Evolutionary conservation across 106 monocot genomes (phyloP).

Genomic region (Dioscorea zingiberensis): DNA sequence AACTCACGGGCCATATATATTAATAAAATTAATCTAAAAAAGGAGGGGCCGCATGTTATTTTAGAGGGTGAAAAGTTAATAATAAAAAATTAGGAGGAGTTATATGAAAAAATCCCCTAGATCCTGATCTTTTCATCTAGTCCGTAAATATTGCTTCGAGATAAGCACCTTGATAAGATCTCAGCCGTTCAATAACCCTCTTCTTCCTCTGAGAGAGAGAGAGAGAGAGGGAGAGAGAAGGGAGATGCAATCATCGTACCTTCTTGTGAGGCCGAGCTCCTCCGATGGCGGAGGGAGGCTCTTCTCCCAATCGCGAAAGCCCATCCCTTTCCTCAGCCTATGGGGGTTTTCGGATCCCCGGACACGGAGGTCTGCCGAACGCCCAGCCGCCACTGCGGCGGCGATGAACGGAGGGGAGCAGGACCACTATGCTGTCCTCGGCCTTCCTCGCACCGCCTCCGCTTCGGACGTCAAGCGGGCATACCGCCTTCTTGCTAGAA

Average conservation of each 20-base stretch:
- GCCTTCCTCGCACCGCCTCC: conserved; percentile 22
- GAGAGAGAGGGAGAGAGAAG: background rate
- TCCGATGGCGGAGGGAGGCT: conserved; percentile 1
- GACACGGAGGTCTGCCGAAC: background rate
- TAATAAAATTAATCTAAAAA: too few relatives aligned
- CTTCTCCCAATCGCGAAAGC: conserved; percentile 6
- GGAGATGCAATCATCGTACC: conserved; percentile 8
- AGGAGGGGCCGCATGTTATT: too few relatives aligned
- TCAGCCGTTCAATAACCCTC: too few relatives aligned
- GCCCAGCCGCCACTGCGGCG: background rate
- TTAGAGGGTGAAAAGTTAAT: too few relatives aligned
- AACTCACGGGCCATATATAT: too few relatives aligned
- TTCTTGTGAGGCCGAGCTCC: conserved; percentile 4
- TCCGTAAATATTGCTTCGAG: too few relatives aligned
- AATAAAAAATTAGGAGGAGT: too few relatives aligned
- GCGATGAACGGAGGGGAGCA: conserved; percentile 8
- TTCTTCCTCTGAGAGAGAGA: background rate
- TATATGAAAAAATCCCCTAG: too few relatives aligned
- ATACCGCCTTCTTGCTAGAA: conserved; percentile 27
- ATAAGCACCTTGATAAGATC: too few relatives aligned
- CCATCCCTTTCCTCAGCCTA: background rate
- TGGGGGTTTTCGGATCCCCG: background rate
- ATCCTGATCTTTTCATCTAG: too few relatives aligned
- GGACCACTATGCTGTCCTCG: conserved; percentile 29
- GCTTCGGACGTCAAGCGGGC: conserved; percentile 22